Conservation (phyloP, 495 filamentous ascomycete genomes). For the Aspergillus taichungensis region DNA sequence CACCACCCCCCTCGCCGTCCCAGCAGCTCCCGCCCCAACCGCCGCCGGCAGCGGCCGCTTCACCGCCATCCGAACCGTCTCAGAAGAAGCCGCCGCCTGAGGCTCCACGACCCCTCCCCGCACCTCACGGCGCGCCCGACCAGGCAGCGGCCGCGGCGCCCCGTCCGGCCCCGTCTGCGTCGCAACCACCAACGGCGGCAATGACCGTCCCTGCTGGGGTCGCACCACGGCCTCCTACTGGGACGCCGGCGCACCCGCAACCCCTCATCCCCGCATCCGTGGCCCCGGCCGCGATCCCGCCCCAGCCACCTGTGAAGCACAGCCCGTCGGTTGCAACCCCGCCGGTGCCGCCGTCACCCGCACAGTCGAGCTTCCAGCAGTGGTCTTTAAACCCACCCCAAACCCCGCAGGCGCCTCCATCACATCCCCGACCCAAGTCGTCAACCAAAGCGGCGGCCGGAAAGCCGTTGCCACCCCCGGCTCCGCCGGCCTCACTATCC, state of each 20-base stretch:
- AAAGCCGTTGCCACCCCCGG: neutral
- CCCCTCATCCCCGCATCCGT: neutral
- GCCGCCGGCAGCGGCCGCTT: slow-evolving; percentile 5
- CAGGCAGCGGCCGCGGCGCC: slow-evolving; percentile 14
- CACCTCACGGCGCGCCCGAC: slow-evolving; percentile 8
- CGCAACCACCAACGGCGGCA: slow-evolving; percentile 9
- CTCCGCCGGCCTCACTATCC: no score
- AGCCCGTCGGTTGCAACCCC: slow-evolving; percentile 4
- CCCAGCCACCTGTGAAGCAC: slow-evolving; percentile 12
- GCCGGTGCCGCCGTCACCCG: slow-evolving; percentile 14
- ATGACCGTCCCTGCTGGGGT: neutral
- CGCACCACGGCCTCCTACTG: neutral
- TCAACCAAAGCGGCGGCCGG: slow-evolving; percentile 6
- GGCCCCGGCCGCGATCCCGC: no score
- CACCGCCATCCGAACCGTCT: slow-evolving; percentile 18
- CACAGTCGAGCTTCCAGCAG: slow-evolving; percentile 34
- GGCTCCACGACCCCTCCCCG: slow-evolving; percentile 25
- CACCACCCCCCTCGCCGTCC: neutral
- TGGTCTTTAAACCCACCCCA: slow-evolving; percentile 33
- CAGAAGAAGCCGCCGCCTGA: slow-evolving; percentile 30
- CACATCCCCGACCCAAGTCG: slow-evolving; percentile 16
- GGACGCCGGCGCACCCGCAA: slow-evolving; percentile 19
- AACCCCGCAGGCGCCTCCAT: slow-evolving; percentile 26
- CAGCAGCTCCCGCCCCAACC: slow-evolving; percentile 6
- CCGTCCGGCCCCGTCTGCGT: slow-evolving; percentile 12